Base-by-base conservation (phyloP, 768 basidiomycete species). In the Tulasnella sp. region DNA sequence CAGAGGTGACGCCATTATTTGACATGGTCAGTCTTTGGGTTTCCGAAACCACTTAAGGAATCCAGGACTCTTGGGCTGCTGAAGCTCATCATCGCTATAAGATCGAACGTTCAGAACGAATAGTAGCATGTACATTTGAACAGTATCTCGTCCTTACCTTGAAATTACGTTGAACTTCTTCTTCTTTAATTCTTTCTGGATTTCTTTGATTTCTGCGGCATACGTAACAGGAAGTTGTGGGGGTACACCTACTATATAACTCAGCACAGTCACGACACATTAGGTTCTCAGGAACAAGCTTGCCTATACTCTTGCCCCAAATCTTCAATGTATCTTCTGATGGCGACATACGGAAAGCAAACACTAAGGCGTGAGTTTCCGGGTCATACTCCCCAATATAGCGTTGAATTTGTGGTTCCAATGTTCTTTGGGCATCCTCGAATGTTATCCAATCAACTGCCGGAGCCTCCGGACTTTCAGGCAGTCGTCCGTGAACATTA, bases 401-500 rank as follows among this genome's bases (percentile, higher is more conserved):
- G 22, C 44, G 32, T 42, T 51, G 49, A 27, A 51, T 29, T 15
- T 51, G 49, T n/a, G 29, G 31, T 20, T 51, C 49, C 39, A 51
- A 43, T 0, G 49, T 51, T 42, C 29, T 51, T 42, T 41, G 37
- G 9, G 40, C 49, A 10, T 51, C 49, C 19, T 16, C 40, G 16
- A 40, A 51, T 24, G 49, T 51, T 22, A 51, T 44, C 49, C 49
- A 51, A 31, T 51, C 49, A 1, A 51, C 49, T 13, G 49, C 49
- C 19, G 49, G 49, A 15, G 49, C 44, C 25, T 42, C 39, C 9
- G 49, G 49, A 15, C 32, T 29, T 29, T 31, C 44, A 9, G 37
- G 32, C 28, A 51, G 20, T 19, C 49, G n/a, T 2, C 49, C 49
- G 24, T 51, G 29, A 9, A 51, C 49, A 20, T 51, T 51, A 29